Evolutionary conservation across 129 eudicot species (phyloP).

Genomic region (Oenanthe sinensis): DNA sequence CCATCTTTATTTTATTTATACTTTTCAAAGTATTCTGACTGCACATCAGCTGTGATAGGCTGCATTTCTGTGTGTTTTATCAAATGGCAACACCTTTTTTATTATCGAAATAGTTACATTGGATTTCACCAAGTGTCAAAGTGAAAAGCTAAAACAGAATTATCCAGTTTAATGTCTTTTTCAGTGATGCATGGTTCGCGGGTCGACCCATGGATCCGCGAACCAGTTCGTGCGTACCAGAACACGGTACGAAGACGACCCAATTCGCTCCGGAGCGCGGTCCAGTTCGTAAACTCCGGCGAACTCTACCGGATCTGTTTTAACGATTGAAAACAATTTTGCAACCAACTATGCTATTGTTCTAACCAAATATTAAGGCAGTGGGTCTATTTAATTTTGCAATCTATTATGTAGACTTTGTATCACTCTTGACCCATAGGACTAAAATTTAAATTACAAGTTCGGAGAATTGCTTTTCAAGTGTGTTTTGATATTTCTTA

Average conservation of each 20-base stretch:
- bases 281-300: no score
- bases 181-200: no score
- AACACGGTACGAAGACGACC: no score
- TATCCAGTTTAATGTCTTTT: neutral
- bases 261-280: no score
- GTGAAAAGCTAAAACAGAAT: neutral
- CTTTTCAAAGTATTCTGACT: neutral
- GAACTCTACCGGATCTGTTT: no score
- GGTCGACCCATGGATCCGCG: no score
- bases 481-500: no score
- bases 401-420: neutral
- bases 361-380: neutral
- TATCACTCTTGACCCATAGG: neutral
- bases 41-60: neutral
- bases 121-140: neutral
- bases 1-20: neutral
- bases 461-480: neutral
- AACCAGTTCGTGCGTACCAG: no score
- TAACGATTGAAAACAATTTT: no score
- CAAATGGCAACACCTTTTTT: neutral
- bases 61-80: neutral
- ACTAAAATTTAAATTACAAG: neutral
- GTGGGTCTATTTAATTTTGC: neutral
- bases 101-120: no score
- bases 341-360: neutral